These are phyloP conservation scores for Plasmodium coatneyi DNA, from an alignment of 169 alveolate genomes.

Conservation along the genomic window DNA sequence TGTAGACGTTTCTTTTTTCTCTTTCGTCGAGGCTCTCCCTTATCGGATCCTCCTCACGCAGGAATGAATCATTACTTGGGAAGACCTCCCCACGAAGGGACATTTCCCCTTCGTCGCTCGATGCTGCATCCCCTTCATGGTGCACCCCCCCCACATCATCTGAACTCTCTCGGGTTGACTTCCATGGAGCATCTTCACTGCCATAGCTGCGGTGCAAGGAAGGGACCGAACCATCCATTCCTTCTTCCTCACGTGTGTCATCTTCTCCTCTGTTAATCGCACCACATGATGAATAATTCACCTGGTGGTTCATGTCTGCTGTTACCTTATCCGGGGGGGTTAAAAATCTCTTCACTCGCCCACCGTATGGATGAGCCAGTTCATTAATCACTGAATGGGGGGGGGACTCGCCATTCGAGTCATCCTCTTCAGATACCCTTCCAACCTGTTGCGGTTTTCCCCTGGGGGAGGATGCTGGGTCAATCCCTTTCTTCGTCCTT, in stretches of 20 bases:
- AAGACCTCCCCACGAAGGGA: background rate
- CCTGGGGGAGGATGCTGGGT: background rate
- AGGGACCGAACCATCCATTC: background rate
- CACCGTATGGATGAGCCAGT: background rate
- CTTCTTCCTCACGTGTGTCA: background rate
- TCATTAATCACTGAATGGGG: background rate
- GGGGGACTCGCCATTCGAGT: background rate
- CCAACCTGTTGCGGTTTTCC: background rate
- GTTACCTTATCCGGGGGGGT: background rate
- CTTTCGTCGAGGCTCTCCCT: background rate
- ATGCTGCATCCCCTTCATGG: background rate
- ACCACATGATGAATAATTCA: background rate
- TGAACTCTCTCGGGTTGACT: background rate
- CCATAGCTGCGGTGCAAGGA: background rate
- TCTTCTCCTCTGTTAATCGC: background rate
- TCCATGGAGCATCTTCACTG: background rate
- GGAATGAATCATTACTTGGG: background rate
- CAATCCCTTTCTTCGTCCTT: background rate
- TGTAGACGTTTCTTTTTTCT: constrained; percentile 4
- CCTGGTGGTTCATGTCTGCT: background rate
- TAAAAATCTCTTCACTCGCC: background rate
- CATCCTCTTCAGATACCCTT: background rate
- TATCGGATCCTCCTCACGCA: background rate
- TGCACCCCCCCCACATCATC: background rate
- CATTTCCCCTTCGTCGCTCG: background rate